Evolutionary conservation across 2,329 filamentous ascomycete genomes (phyloP).

Genomic region (Sclerotinia trifoliorum): DNA sequence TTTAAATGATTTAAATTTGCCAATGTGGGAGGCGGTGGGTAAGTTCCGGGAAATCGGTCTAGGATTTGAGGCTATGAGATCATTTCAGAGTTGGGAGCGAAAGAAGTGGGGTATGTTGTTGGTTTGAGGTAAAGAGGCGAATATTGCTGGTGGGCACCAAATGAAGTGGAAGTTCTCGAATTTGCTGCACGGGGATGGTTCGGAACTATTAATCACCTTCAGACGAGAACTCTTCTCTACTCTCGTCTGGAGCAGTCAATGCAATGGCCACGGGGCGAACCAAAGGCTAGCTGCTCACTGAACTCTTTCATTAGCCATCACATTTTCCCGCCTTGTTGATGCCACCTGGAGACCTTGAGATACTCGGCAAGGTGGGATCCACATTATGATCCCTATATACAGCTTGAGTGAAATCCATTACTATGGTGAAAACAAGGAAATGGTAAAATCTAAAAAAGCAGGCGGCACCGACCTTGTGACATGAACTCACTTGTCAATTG

Average conservation of each 20-base stretch:
- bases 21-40: conserved; percentile 16
- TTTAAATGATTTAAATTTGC: conserved; percentile 46
- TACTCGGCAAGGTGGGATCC: too few species aligned
- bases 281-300: background rate
- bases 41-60: conserved; percentile 47
- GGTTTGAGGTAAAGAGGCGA: conserved; percentile 52
- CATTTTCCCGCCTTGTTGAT: background rate
- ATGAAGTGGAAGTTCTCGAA: conserved; percentile 1
- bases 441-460: conserved; percentile 33
- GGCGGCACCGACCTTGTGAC: conserved; percentile 40
- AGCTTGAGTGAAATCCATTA: too few species aligned
- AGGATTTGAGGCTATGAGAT: conserved; percentile 40
- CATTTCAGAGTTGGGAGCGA: conserved; percentile 39
- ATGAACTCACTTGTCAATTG: conserved; percentile 26
- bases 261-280: conserved; percentile 10
- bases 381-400: conserved; percentile 33
- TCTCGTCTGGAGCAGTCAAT: conserved; percentile 5
- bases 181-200: conserved; percentile 12
- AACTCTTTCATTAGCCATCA: conserved; percentile 5
- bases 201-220: background rate
- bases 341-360: too few species aligned
- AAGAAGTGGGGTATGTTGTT: conserved; percentile 55
- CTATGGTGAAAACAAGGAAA: too few species aligned
- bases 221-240: background rate
- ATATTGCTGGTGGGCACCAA: conserved; percentile 34